phyloP scores from a whole-genome alignment of 306 rosid species.

The Lathyrus tuberosus region DNA sequence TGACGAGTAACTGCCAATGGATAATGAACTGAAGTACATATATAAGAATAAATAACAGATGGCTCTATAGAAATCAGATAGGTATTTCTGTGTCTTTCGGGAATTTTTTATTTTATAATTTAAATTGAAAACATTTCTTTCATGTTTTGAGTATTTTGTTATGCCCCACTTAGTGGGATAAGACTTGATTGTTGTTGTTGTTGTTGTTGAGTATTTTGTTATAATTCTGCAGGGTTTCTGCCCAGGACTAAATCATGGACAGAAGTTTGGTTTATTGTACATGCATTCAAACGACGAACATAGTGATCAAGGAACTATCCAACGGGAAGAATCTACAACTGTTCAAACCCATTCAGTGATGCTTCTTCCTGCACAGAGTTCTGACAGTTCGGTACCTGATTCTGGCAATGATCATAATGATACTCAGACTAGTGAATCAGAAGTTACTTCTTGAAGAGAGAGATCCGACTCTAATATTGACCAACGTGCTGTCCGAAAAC shows the following conservation, averaged over 20 bases:
- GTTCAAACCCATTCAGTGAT: slow-evolving; percentile 51
- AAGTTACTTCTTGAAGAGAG: slow-evolving; percentile 38
- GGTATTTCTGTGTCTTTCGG: not conserved
- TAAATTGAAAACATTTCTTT: slow-evolving; percentile 1
- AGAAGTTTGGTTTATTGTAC: slow-evolving; percentile 68
- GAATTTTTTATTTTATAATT: not conserved
- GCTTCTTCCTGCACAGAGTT: slow-evolving; percentile 51
- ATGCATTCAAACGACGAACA: slow-evolving; percentile 42
- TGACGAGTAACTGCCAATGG: not conserved
- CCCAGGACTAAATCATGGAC: slow-evolving; percentile 81
- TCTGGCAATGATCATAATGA: slow-evolving; percentile 39
- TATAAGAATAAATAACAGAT: not conserved
- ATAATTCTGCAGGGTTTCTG: slow-evolving; percentile 74
- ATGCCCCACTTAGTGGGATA: no score
- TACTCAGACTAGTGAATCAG: slow-evolving; percentile 39
- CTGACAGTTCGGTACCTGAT: slow-evolving; percentile 40
- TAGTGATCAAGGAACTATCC: slow-evolving; percentile 44
- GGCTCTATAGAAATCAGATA: not conserved
- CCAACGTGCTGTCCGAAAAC: slow-evolving; percentile 34
- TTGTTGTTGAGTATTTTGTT: slow-evolving; percentile 21
- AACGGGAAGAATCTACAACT: slow-evolving; percentile 47
- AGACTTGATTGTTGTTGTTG: not conserved
- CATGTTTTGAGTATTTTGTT: slow-evolving; percentile 2
- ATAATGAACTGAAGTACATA: not conserved
- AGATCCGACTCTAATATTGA: slow-evolving; percentile 16